Evolutionary conservation across 1,284 basidiomycete genomes (phyloP), one percentile per base, ranked within the genome.

Genomic region (Trichosporon faecale): DNA sequence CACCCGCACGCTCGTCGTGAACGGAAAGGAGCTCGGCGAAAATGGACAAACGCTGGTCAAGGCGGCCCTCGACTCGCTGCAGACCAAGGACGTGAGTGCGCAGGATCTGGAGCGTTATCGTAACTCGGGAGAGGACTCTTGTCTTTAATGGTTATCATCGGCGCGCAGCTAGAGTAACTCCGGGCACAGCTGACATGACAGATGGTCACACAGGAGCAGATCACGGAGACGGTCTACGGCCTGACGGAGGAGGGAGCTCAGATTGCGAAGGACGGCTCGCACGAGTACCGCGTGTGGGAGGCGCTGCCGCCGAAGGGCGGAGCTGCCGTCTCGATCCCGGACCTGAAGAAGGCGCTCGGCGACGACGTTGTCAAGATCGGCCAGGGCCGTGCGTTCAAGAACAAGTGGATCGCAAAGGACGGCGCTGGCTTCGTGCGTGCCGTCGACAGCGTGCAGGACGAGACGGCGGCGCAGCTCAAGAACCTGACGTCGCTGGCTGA

Each of bases 301-400:
- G 93, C 88, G n/a, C 85, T 95, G 3, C 91, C 92, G 2, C 74
- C 77, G 6, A 90, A 90, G 74, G 93, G 91, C 1, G 91, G 90
- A 1, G 76, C 84, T 33, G 90, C 92, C 3, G 40, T 95, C 27
- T 86, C 88, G 11, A 86, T 88, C 0, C 88, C 86, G 63, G 88
- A 91, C 67, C n/a, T 25, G 23, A 66, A 92, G 84, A 87, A 88
- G 75, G 82, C 85, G 68, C 87, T 97, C 11, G 94, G 94, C 11
- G 90, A 91, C 69, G 93, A 95, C 76, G 88, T 88, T 5, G 89
- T 92, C 21, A 96, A 95, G 85, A 88, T 86, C 72, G 97, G 97
- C 2, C 97, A 99, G 84, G 91, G 91, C 31, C 89, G 92, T 74
- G 97, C 96, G 25, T 98, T 99, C 88, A 97, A 95, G 85, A 96